Evolutionary conservation across 495 filamentous ascomycete species (phyloP).

Genomic region (Trichocladium uniseriatum): DNA sequence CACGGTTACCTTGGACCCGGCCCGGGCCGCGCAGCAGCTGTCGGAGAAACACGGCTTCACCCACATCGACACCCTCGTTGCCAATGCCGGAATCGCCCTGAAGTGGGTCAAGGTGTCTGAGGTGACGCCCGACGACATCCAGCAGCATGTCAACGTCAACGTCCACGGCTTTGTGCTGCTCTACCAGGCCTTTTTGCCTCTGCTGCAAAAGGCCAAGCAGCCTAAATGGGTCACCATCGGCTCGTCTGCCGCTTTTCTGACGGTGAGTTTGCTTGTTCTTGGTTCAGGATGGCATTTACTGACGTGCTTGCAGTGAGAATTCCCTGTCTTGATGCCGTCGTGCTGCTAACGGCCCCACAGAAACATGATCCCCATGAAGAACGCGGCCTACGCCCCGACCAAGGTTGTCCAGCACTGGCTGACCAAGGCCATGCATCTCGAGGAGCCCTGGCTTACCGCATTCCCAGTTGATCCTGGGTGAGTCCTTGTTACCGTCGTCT

Average conservation of each 20-base stretch:
- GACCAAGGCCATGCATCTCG: conserved; percentile 27
- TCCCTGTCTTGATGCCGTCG: too few species aligned
- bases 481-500: not conserved
- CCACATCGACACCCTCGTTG: conserved; percentile 24
- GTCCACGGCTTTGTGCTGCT: conserved; percentile 21
- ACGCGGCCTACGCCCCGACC: conserved; percentile 31
- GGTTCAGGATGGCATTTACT: too few species aligned
- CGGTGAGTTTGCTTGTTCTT: not conserved
- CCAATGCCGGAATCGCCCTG: conserved; percentile 22
- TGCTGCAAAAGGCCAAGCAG: not conserved
- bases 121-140: conserved; percentile 19
- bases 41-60: conserved; percentile 12
- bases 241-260: not conserved
- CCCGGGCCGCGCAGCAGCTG: conserved; percentile 14
- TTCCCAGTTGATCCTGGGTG: conserved; percentile 25
- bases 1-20: conserved; percentile 12
- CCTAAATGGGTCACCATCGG: conserved; percentile 8
- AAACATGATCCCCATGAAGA: conserved; percentile 4
- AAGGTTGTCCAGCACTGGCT: conserved; percentile 35
- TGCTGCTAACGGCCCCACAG: not conserved
- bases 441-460: conserved; percentile 29
- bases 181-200: conserved; percentile 5
- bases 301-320: too few species aligned
- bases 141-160: conserved; percentile 23
- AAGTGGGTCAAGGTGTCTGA: conserved; percentile 17